Percentiles rank a stretch among this genome's conserved stretches.
Conservation (phyloP, 2,329 filamentous ascomycete species). For the Dactylellina cionopaga region DNA sequence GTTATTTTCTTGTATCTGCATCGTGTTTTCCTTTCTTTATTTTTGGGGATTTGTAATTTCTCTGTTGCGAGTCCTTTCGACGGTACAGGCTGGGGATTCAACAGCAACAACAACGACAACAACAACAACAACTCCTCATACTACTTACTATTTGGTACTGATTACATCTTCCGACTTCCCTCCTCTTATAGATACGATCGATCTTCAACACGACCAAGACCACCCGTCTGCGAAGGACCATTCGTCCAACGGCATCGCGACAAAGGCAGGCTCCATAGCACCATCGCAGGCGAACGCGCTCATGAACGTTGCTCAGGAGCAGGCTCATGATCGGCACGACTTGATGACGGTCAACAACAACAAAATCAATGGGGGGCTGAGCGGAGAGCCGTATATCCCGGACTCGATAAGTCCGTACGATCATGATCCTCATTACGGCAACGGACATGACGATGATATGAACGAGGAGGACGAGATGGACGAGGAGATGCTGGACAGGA, state of each 20-base stretch:
- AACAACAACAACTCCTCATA: background rate
- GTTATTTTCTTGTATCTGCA: slow-evolving; percentile 10
- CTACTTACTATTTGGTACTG: background rate
- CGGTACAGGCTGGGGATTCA: background rate
- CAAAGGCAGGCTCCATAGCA: slow-evolving; percentile 69
- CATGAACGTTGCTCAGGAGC: slow-evolving; percentile 80
- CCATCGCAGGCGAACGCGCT: slow-evolving; percentile 88
- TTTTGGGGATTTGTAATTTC: slow-evolving; percentile 26
- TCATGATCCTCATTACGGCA: slow-evolving; percentile 67
- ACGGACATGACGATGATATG: slow-evolving; percentile 67
- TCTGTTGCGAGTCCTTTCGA: slow-evolving; percentile 12
- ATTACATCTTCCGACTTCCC: slow-evolving; percentile 27
- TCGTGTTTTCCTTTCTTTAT: slow-evolving; percentile 8
- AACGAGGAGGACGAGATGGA: slow-evolving; percentile 79
- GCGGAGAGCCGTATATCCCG: slow-evolving; percentile 64
- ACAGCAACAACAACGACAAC: background rate
- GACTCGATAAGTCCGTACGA: slow-evolving; percentile 60
- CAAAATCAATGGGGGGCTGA: slow-evolving; percentile 70
- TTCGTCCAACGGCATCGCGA: slow-evolving; percentile 64
- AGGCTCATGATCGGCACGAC: slow-evolving; percentile 75
- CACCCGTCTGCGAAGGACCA: slow-evolving; percentile 87
- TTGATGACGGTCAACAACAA: slow-evolving; percentile 65
- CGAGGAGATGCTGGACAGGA: slow-evolving; percentile 97
- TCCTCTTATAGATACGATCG: slow-evolving; percentile 79
- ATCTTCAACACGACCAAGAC: slow-evolving; percentile 81